phyloP scores from a whole-genome alignment of 108 stramenopile species.

The Cyclotella atomus region DNA sequence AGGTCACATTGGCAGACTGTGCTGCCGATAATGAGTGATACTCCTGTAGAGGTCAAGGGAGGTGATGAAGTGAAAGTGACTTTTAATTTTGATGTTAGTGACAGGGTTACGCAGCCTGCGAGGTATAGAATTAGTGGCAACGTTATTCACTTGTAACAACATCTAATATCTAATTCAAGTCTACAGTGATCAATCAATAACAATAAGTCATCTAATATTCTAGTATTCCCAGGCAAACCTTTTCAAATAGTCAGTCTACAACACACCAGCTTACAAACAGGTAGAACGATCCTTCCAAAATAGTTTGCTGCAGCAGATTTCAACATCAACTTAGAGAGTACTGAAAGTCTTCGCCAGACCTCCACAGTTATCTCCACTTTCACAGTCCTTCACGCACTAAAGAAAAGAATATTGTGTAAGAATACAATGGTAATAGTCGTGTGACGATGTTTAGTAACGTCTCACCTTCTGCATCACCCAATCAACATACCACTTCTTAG shows the following conservation, averaged over 20 bases:
- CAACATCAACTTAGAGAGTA: not conserved
- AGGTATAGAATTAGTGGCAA: constrained; percentile 47
- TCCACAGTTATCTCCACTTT: constrained; percentile 5
- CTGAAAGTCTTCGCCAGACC: not conserved
- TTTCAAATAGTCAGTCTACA: not conserved
- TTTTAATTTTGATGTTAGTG: constrained; percentile 48
- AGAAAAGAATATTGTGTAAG: not conserved
- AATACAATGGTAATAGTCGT: not conserved
- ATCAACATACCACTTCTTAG: constrained; percentile 5
- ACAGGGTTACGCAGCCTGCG: constrained; percentile 31
- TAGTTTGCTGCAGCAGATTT: not conserved
- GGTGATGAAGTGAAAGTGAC: constrained; percentile 44
- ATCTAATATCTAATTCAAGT: too few species aligned
- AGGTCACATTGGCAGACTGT: constrained; percentile 80
- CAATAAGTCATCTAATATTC: not conserved
- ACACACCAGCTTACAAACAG: not conserved
- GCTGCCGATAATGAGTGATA: constrained; percentile 56
- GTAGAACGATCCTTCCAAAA: not conserved
- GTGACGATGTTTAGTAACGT: not conserved
- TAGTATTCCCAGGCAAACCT: not conserved
- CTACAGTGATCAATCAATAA: not conserved
- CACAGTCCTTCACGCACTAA: not conserved
- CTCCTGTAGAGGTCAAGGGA: constrained; percentile 45
- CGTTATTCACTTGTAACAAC: constrained; percentile 24
- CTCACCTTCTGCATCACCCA: constrained; percentile 7